phyloP scores from a whole-genome alignment of 2,329 filamentous ascomycete genomes.

The Fonsecaea multimorphosa region DNA sequence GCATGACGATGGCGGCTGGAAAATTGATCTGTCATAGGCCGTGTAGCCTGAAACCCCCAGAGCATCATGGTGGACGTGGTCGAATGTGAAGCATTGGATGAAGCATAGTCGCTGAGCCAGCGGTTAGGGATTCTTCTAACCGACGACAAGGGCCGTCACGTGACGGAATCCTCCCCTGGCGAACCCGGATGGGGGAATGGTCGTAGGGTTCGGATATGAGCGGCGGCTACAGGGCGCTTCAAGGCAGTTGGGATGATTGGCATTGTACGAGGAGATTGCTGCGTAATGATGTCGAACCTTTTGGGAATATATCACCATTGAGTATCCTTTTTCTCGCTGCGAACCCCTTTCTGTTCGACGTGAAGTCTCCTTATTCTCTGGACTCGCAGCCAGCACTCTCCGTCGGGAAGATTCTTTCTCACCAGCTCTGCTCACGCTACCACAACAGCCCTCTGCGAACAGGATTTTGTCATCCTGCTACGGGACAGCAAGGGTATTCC shows the following conservation, averaged over 20 bases:
- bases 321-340: background rate
- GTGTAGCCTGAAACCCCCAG: constrained; percentile 30
- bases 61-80: constrained; percentile 27
- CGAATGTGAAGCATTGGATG: constrained; percentile 32
- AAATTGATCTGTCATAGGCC: constrained; percentile 25
- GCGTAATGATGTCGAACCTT: background rate
- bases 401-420: background rate
- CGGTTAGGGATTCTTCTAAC: constrained; percentile 23
- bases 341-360: background rate
- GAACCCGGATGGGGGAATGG: background rate
- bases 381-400: background rate
- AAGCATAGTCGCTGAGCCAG: constrained; percentile 26
- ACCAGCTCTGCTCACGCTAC: background rate
- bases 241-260: constrained; percentile 5
- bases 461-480: constrained; percentile 16
- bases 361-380: background rate
- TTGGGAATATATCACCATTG: background rate
- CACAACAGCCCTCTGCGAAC: background rate
- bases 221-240: constrained; percentile 25
- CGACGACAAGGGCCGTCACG: constrained; percentile 12
- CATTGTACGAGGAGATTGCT: background rate
- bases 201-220: constrained; percentile 14
- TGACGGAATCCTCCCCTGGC: constrained; percentile 2
- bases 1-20: constrained; percentile 36
- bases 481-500: constrained; percentile 5